These are phyloP conservation scores for Amauroascus niger DNA, from an alignment of 2,329 filamentous ascomycete genomes.

Conservation along the genomic window DNA sequence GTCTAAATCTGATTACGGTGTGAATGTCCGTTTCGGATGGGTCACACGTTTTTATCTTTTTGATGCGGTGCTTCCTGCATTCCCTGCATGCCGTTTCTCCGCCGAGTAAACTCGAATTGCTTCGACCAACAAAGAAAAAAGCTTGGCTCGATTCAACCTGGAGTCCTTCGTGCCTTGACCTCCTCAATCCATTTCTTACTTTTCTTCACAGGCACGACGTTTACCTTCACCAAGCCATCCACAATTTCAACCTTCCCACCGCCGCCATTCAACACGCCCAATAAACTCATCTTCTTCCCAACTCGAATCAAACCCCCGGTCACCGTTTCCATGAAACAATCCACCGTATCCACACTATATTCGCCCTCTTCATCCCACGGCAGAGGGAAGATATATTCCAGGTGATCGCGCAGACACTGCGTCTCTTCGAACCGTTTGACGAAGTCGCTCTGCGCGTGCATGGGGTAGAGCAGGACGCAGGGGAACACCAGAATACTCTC, in stretches of 20 bases:
- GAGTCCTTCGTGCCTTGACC: constrained; percentile 63
- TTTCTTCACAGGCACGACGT: constrained; percentile 64
- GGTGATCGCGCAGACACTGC: constrained; percentile 63
- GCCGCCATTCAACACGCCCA: constrained; percentile 54
- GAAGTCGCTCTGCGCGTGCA: constrained; percentile 75
- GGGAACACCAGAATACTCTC: constrained; percentile 66
- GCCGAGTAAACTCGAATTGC: background rate
- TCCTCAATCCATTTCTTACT: constrained; percentile 70
- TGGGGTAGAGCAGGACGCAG: constrained; percentile 73
- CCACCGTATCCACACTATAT: constrained; percentile 58
- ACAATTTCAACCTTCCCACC: constrained; percentile 76
- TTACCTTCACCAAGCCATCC: constrained; percentile 73
- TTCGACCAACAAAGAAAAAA: background rate
- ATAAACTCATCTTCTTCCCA: constrained; percentile 69
- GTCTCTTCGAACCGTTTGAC: constrained; percentile 77
- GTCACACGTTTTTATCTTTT: background rate
- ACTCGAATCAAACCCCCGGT: constrained; percentile 76
- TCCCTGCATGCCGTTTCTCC: background rate
- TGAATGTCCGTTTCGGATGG: background rate
- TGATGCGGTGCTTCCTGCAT: background rate
- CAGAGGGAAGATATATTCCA: constrained; percentile 75
- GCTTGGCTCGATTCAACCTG: background rate
- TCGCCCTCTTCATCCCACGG: constrained; percentile 68
- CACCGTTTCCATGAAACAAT: constrained; percentile 81
- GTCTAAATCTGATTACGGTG: background rate